phyloP scores from a whole-genome alignment of 2,329 filamentous ascomycete genomes.

The Xylaria sp. region DNA sequence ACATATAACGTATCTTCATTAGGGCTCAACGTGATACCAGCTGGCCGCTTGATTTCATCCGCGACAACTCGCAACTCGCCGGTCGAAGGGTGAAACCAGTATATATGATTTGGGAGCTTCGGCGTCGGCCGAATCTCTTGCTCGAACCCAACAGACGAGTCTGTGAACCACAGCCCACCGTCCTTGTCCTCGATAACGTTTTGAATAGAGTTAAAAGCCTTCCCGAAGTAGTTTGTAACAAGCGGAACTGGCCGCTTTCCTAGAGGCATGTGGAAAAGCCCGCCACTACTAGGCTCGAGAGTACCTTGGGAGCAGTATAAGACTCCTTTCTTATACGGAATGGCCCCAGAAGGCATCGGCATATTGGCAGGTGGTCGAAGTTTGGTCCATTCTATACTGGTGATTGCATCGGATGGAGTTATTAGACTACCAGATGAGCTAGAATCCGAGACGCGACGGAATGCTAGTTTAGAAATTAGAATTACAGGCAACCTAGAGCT shows the following conservation, averaged over 20 bases:
- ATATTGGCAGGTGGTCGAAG: conserved; percentile 55
- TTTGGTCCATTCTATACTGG: conserved; percentile 53
- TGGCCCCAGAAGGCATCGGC: conserved; percentile 56
- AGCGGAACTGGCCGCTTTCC: conserved; percentile 50
- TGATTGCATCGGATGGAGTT: conserved; percentile 39
- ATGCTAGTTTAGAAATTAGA: conserved; percentile 56
- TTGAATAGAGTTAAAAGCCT: conserved; percentile 60
- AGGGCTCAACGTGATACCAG: conserved; percentile 54
- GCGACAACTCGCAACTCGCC: conserved; percentile 59
- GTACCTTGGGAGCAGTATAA: conserved; percentile 57
- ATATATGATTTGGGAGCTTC: conserved; percentile 59
- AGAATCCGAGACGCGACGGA: conserved; percentile 29
- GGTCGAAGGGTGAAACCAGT: conserved; percentile 55
- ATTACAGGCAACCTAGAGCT: conserved; percentile 54
- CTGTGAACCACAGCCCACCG: conserved; percentile 61
- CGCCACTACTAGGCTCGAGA: conserved; percentile 39
- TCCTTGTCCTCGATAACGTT: conserved; percentile 54
- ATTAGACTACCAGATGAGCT: not conserved
- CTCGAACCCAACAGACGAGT: conserved; percentile 57
- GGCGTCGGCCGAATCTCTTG: conserved; percentile 57
- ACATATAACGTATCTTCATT: conserved; percentile 56
- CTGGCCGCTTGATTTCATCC: conserved; percentile 58
- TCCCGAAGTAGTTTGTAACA: conserved; percentile 56
- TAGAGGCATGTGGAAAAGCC: conserved; percentile 49
- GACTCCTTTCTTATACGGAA: conserved; percentile 54